Conservation (phyloP, 805 yeast genomes). For the Kazachstania viticola region DNA sequence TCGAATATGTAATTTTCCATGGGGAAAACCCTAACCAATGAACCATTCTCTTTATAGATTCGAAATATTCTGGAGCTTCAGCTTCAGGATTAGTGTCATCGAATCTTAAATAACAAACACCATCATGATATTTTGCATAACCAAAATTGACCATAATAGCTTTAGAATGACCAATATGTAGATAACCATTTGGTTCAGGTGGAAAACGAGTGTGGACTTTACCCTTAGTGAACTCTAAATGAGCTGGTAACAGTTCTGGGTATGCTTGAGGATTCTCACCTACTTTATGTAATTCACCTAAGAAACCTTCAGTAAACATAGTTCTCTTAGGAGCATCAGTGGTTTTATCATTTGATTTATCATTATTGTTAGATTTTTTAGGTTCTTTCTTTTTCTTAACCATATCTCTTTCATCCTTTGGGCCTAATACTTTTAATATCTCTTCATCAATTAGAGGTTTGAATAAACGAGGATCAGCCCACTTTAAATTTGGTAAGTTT, state of each 20-base stretch:
- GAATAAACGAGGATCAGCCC: conserved; percentile 84
- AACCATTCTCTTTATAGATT: conserved; percentile 72
- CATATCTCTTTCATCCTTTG: conserved; percentile 90
- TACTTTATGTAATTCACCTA: conserved; percentile 89
- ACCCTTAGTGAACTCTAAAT: conserved; percentile 67
- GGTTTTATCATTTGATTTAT: conserved; percentile 14
- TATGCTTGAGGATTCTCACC: conserved; percentile 89
- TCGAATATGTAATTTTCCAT: conserved; percentile 89
- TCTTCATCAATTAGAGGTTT: conserved; percentile 80
- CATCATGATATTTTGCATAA: conserved; percentile 78
- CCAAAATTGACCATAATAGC: conserved; percentile 98
- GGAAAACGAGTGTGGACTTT: conserved; percentile 86
- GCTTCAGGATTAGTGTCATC: conserved; percentile 99
- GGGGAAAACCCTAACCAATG: conserved; percentile 92
- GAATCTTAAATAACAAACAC: conserved; percentile 82
- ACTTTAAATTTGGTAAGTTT: conserved; percentile 62
- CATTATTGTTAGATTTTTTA: conserved; percentile 17
- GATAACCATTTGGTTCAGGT: conserved; percentile 98
- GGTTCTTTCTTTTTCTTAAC: conserved; percentile 54
- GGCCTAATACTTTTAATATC: conserved; percentile 67
- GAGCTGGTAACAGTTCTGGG: conserved; percentile 76
- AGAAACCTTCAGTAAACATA: conserved; percentile 91
- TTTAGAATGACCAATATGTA: conserved; percentile 97
- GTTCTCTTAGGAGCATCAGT: conserved; percentile 34
- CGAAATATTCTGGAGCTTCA: conserved; percentile 86